phyloP scores from a whole-genome alignment of 495 filamentous ascomycete genomes.

The Lasiosphaeria hispida region DNA sequence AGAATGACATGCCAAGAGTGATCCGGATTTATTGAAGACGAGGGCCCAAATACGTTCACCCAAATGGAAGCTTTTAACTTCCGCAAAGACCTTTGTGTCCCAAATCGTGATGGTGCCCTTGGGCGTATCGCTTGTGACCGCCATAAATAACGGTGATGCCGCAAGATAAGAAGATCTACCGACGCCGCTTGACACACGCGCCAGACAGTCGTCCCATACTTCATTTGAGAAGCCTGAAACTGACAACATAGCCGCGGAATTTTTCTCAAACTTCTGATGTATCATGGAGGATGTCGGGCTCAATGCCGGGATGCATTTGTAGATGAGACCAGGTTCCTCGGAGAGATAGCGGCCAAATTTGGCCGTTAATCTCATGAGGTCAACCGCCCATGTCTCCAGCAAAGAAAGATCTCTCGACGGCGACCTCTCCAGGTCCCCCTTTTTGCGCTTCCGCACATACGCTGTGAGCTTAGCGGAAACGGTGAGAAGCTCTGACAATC shows the following conservation, averaged over 20 bases:
- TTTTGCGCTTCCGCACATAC: neutral
- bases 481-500: neutral
- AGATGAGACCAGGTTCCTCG: neutral
- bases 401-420: neutral
- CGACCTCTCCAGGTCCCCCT: neutral
- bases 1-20: conserved; percentile 8
- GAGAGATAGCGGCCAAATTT: conserved; percentile 9
- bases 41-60: conserved; percentile 1
- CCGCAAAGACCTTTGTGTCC: conserved; percentile 9
- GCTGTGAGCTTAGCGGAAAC: neutral
- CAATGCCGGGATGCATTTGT: conserved; percentile 12
- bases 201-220: conserved; percentile 11
- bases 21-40: conserved; percentile 3
- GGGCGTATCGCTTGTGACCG: neutral
- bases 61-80: neutral
- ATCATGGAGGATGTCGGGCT: conserved; percentile 9
- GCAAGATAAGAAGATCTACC: neutral
- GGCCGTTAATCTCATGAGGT: conserved; percentile 9
- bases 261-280: conserved; percentile 5
- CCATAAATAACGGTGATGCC: neutral
- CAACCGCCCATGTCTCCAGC: conserved; percentile 1
- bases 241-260: neutral
- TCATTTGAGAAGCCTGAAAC: neutral
- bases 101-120: neutral
- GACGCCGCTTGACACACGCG: neutral